phyloP scores from a whole-genome alignment of 805 yeast genomes.

The Saccharomycopsis fibuligera region DNA sequence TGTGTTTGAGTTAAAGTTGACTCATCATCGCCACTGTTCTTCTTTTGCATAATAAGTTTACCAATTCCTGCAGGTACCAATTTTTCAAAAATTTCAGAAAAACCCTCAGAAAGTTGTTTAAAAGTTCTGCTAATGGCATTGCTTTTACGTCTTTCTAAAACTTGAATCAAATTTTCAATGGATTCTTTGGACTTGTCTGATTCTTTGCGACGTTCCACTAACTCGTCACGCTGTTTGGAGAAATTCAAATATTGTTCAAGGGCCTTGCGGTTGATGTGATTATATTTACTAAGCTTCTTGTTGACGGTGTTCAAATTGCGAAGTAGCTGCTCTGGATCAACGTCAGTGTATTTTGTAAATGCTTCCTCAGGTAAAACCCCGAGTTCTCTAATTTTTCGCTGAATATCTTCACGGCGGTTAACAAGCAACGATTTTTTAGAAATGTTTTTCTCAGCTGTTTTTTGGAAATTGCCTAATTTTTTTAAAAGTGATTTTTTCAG shows the following conservation, averaged over 20 bases:
- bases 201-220: constrained; percentile 60
- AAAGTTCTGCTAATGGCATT: constrained; percentile 78
- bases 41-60: constrained; percentile 55
- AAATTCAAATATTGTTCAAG: constrained; percentile 74
- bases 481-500: constrained; percentile 22
- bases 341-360: constrained; percentile 39
- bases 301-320: constrained; percentile 47
- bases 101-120: constrained; percentile 65
- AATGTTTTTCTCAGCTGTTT: constrained; percentile 56
- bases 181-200: constrained; percentile 64
- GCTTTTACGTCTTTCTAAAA: constrained; percentile 70
- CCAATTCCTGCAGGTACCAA: constrained; percentile 85
- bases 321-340: constrained; percentile 48
- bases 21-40: constrained; percentile 25
- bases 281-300: constrained; percentile 52
- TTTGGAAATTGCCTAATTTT: constrained; percentile 55
- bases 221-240: constrained; percentile 62
- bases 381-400: constrained; percentile 66
- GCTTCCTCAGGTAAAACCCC: constrained; percentile 92
- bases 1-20: constrained; percentile 6
- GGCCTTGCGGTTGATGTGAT: constrained; percentile 85
- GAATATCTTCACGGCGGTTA: constrained; percentile 63
- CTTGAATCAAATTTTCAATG: constrained; percentile 63
- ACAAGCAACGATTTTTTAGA: constrained; percentile 54
- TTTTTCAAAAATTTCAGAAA: constrained; percentile 66